Percentiles rank a stretch among this genome's conserved stretches.
Conservation (phyloP, 2,329 filamentous ascomycete genomes). For the Escovopsis sp. region DNA sequence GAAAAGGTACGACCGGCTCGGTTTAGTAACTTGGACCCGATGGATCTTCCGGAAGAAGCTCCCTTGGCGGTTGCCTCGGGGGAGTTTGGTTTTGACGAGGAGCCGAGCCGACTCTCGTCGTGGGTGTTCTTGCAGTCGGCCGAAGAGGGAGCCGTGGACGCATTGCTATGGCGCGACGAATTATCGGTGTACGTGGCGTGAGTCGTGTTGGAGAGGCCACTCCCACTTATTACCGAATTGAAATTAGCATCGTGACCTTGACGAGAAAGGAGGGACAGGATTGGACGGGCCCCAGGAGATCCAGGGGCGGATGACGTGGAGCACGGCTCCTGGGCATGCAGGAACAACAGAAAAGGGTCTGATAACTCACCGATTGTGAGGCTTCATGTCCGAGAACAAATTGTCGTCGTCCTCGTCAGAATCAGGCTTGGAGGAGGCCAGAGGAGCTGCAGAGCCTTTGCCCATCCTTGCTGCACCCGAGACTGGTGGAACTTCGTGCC, state of each 20-base stretch:
- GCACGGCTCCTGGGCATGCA: not conserved
- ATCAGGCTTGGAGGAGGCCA: conserved; percentile 18
- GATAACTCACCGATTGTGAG: conserved; percentile 36
- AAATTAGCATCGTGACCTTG: conserved; percentile 17
- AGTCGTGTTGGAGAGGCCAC: conserved; percentile 46
- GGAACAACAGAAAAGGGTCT: not conserved
- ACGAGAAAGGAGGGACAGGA: not conserved
- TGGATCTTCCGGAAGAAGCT: conserved; percentile 27
- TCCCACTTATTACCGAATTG: conserved; percentile 29
- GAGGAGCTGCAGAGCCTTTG: conserved; percentile 19
- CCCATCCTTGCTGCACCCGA: conserved; percentile 33
- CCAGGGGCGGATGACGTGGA: not conserved
- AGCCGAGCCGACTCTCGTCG: conserved; percentile 18
- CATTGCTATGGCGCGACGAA: conserved; percentile 47
- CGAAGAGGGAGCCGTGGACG: conserved; percentile 46
- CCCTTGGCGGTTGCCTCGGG: conserved; percentile 24
- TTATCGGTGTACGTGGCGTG: conserved; percentile 45
- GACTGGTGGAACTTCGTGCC: conserved; percentile 29
- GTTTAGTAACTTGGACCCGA: conserved; percentile 37
- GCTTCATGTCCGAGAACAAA: conserved; percentile 42
- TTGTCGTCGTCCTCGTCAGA: conserved; percentile 38
- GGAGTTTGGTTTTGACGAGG: conserved; percentile 2
- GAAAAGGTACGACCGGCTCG: conserved; percentile 45
- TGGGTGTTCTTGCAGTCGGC: conserved; percentile 22
- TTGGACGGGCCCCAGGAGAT: not conserved